These are phyloP conservation scores for Novymonas esmeraldas DNA, from an alignment of 208 protist species.

Conservation along the genomic window DNA sequence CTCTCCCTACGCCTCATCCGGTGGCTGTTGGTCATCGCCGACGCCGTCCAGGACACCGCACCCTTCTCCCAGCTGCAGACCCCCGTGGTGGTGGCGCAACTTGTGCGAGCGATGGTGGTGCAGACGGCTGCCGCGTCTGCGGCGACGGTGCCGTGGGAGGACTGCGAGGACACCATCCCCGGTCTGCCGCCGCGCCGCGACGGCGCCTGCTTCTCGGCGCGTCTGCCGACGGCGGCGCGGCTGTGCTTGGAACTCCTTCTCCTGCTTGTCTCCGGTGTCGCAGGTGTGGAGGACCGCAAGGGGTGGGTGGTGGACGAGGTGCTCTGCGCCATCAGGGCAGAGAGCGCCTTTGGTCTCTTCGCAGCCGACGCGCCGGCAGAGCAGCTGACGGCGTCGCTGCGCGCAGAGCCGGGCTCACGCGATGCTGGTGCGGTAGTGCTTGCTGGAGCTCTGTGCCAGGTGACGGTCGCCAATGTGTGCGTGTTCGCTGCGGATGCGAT, in stretches of 20 bases:
- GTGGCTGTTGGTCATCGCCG: constrained; percentile 5
- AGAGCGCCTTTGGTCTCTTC: constrained; percentile 2
- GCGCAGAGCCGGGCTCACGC: not conserved
- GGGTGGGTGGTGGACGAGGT: constrained; percentile 1
- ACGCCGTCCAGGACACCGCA: not conserved
- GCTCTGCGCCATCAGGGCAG: not conserved
- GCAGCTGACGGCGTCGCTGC: not conserved
- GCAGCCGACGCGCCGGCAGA: not conserved
- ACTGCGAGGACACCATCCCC: not conserved
- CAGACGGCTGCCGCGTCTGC: not conserved
- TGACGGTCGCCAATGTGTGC: constrained; percentile 3
- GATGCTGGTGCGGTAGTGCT: not conserved
- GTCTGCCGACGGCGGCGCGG: not conserved
- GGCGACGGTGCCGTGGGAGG: not conserved
- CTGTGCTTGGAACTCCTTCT: not conserved
- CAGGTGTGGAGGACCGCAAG: not conserved
- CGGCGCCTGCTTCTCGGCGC: not conserved
- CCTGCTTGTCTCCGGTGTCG: not conserved
- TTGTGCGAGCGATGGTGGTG: constrained; percentile 7
- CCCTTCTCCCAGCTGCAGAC: constrained; percentile 4
- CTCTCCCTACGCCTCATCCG: not conserved
- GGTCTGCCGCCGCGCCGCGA: not conserved
- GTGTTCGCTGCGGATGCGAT: constrained; percentile 1
- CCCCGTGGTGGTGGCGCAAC: constrained; percentile 1
- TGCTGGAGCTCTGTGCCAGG: constrained; percentile 8